Evolutionary conservation across 768 basidiomycete genomes (phyloP), one percentile per base, ranked within the genome.

Genomic region (Rhodotorula taiwanensis): DNA sequence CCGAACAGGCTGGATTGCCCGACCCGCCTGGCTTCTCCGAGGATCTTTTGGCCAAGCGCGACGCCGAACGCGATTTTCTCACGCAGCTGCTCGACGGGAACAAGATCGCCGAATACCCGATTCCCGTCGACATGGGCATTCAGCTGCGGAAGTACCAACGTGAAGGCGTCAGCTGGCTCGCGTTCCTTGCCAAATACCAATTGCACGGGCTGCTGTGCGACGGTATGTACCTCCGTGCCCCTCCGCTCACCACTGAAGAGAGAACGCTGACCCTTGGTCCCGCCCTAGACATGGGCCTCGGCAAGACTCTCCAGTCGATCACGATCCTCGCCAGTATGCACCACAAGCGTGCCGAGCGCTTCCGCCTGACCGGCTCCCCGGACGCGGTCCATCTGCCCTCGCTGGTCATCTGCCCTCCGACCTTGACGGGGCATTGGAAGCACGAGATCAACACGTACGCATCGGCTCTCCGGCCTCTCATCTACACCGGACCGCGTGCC

Each of bases 121-220:
- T 99, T 2, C 91, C 95, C 0, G 84, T 92, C 58, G 77, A 79
- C 31, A 88, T 99, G 80, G 89, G 93, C 60, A 92, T 93, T 36
- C 90, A 97, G 70, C 79, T 99, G 52, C 86, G 95, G 62, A 90
- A 92, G 74, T 99, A 99, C 75, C 95, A 99, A 76, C 89, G 90
- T 77, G 95, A 99, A 59, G 95, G 95, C 39, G 89, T 99, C 69
- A 98, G 90, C 74, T 99, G 95, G 95, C 80, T 99, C 23, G 95
- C 95, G 2, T 99, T 99, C 79, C 80, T 99, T 42, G 89, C 91
- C 25, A 97, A 95, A 75, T 99, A 95, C 75, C 95, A 98, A 72
- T 77, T 99, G 4, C 95, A 99, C 74, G 95, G 95, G 20, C 89
- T 98, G 71, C 84, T 99, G 33, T 99, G 95, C 74, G 95, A 99